These are phyloP conservation scores for Populus deltoides DNA, from an alignment of 345 rosid genomes.

Conservation along the genomic window DNA sequence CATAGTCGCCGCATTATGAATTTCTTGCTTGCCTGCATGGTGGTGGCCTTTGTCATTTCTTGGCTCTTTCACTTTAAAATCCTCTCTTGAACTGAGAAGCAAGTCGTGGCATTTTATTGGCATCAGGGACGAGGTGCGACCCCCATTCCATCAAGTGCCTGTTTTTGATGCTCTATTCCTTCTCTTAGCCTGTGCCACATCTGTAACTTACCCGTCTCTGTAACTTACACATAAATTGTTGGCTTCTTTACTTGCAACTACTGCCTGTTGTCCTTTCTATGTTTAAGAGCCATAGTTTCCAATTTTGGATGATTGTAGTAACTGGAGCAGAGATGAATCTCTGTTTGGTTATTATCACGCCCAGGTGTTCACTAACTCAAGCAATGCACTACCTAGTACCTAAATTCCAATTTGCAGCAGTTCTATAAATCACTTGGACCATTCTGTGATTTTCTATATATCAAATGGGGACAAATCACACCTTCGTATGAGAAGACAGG, in stretches of 20 bases:
- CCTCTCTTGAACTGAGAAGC: constrained; percentile 18
- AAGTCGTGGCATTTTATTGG: background rate
- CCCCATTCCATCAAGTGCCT: background rate
- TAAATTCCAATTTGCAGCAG: background rate
- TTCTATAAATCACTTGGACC: background rate
- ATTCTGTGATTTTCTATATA: background rate
- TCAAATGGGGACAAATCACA: background rate
- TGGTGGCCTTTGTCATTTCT: constrained; percentile 58
- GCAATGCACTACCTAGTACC: background rate
- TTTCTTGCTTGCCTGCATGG: constrained; percentile 55
- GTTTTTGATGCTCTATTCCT: background rate
- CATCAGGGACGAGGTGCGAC: background rate
- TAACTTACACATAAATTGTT: too few species aligned
- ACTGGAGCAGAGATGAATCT: too few species aligned
- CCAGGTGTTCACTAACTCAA: too few species aligned
- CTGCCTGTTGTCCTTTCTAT: background rate
- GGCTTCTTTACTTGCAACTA: background rate
- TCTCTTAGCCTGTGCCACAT: background rate
- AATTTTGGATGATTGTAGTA: background rate
- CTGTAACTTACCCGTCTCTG: background rate
- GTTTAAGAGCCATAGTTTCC: background rate
- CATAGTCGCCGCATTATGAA: constrained; percentile 63
- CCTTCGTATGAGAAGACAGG: background rate
- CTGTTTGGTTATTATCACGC: too few species aligned
- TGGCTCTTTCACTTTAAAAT: constrained; percentile 63